These are phyloP conservation scores for Penicillium sp. DNA, from an alignment of 2,329 filamentous ascomycete genomes.

Conservation along the genomic window DNA sequence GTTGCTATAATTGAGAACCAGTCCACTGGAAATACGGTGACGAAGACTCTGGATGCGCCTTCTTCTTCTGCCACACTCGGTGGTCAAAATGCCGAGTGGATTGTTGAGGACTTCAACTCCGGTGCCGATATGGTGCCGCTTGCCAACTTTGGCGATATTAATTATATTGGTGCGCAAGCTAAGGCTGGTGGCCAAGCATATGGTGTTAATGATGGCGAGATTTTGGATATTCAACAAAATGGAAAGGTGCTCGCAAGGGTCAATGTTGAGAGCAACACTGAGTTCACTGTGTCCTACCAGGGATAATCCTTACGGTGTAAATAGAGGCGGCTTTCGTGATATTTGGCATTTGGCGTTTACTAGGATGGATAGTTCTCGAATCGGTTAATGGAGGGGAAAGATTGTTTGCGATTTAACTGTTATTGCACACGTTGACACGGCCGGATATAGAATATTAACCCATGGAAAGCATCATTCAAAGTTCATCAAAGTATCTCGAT, in stretches of 20 bases:
- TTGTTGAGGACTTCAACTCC: slow-evolving; percentile 57
- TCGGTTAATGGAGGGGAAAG: background rate
- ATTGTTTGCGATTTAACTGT: background rate
- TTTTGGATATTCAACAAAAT: slow-evolving; percentile 51
- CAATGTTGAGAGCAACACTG: slow-evolving; percentile 23
- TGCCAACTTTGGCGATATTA: slow-evolving; percentile 50
- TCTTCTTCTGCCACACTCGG: slow-evolving; percentile 45
- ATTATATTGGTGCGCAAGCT: slow-evolving; percentile 35
- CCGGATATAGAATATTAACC: background rate
- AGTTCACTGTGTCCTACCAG: slow-evolving; percentile 28
- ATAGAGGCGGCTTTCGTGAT: background rate
- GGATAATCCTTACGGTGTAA: background rate
- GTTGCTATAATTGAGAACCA: slow-evolving; percentile 53
- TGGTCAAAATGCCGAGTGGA: slow-evolving; percentile 63
- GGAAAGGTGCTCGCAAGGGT: slow-evolving; percentile 34
- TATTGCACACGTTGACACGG: background rate
- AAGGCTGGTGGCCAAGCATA: slow-evolving; percentile 21
- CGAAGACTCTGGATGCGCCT: slow-evolving; percentile 52
- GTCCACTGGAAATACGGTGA: slow-evolving; percentile 52
- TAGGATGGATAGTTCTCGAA: background rate
- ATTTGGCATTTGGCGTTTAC: background rate
- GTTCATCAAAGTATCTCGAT: background rate
- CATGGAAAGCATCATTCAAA: background rate
- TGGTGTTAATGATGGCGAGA: slow-evolving; percentile 39
- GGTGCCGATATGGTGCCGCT: slow-evolving; percentile 44